Evolutionary conservation across 129 eudicot genomes (phyloP).

Genomic region (Mikania micrantha): DNA sequence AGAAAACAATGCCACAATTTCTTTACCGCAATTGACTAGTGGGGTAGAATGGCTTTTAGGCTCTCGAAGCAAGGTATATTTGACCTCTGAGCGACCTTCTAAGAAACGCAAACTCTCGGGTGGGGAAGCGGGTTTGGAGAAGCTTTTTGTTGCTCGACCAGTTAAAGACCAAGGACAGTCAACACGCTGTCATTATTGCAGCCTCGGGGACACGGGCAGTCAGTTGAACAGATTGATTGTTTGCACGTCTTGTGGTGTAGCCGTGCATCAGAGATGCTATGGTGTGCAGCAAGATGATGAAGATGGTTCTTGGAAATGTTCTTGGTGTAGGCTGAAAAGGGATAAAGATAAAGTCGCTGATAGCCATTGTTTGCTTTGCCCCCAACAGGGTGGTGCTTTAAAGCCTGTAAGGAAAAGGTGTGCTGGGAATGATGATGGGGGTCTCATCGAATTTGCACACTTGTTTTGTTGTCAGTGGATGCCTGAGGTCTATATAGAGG

Average conservation of each 20-base stretch:
- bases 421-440: conserved; percentile 38
- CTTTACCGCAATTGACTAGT: conserved; percentile 31
- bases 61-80: conserved; percentile 68
- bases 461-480: conserved; percentile 96
- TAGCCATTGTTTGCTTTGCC: conserved; percentile 70
- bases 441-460: conserved; percentile 61
- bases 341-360: conserved; percentile 29
- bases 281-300: conserved; percentile 84
- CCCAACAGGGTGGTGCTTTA: conserved; percentile 70
- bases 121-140: conserved; percentile 82
- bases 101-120: conserved; percentile 93
- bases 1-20: conserved; percentile 16
- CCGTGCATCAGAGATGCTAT: conserved; percentile 91
- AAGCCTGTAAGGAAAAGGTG: conserved; percentile 41
- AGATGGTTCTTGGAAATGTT: conserved; percentile 62
- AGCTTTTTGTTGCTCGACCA: conserved; percentile 74
- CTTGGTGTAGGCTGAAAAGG: conserved; percentile 73
- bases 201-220: conserved; percentile 58
- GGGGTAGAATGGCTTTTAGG: conserved; percentile 99
- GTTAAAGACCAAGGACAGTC: conserved; percentile 57
- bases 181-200: conserved; percentile 84
- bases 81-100: conserved; percentile 75
- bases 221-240: conserved; percentile 70
- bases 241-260: conserved; percentile 70
- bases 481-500: conserved; percentile 87